A percentile compares a stretch with the other conserved stretches of the same genome.
Conservation (phyloP, 2,329 filamentous ascomycete species). For the Epichloe elymi region DNA sequence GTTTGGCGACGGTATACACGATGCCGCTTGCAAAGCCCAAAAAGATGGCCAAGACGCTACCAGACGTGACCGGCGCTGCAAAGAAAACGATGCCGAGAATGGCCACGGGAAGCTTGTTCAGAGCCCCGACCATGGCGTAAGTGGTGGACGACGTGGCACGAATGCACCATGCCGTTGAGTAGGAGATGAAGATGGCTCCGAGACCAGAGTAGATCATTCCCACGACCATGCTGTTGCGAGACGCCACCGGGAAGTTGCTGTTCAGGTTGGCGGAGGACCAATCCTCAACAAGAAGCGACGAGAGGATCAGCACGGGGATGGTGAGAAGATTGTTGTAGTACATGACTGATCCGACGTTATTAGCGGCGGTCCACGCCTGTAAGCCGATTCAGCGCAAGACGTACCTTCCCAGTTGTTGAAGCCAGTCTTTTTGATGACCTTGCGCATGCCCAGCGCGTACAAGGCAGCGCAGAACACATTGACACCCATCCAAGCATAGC, state of each 20-base stretch:
- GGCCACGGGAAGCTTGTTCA: constrained; percentile 97
- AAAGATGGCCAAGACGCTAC: constrained; percentile 79
- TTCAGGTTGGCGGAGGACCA: constrained; percentile 78
- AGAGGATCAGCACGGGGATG: constrained; percentile 76
- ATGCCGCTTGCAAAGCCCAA: constrained; percentile 87
- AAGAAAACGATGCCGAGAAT: constrained; percentile 91
- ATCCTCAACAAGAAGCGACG: constrained; percentile 75
- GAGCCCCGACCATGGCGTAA: constrained; percentile 94
- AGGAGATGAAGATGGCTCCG: constrained; percentile 92
- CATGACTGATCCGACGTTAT: constrained; percentile 58
- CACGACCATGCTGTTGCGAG: constrained; percentile 65
- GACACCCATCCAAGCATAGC: constrained; percentile 95
- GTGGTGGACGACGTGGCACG: constrained; percentile 94
- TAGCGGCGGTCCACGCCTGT: background rate
- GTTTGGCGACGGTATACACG: constrained; percentile 50
- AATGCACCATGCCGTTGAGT: constrained; percentile 97
- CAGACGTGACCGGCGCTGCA: constrained; percentile 81
- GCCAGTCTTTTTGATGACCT: constrained; percentile 98
- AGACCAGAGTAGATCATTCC: constrained; percentile 93
- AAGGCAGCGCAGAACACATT: constrained; percentile 92
- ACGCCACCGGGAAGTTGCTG: constrained; percentile 73
- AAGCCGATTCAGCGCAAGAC: background rate
- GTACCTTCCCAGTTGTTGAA: constrained; percentile 99
- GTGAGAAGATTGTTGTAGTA: constrained; percentile 99
- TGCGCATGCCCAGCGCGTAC: constrained; percentile 86